phyloP scores from a whole-genome alignment of 2,329 filamentous ascomycete genomes.

The Neobulgaria alba region DNA sequence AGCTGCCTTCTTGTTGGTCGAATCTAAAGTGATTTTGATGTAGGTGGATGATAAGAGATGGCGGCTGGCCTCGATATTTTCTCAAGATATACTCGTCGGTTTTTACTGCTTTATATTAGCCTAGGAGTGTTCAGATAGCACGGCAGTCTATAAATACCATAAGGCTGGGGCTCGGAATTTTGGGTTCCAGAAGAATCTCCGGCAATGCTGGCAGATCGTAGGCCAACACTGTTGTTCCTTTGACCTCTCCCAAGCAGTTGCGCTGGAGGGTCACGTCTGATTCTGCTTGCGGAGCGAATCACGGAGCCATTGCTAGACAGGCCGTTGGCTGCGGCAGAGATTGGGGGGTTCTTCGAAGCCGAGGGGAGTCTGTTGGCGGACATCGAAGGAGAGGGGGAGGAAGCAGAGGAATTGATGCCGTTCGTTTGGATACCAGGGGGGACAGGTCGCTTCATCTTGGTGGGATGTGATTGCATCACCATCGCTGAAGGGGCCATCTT shows the following conservation, averaged over 20 bases:
- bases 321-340: constrained; percentile 38
- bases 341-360: constrained; percentile 42
- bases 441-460: constrained; percentile 60
- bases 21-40: constrained; percentile 83
- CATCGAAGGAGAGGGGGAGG: constrained; percentile 39
- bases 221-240: constrained; percentile 39
- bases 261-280: constrained; percentile 46
- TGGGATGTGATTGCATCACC: constrained; percentile 20
- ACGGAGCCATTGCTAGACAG: constrained; percentile 28
- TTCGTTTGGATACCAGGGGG: constrained; percentile 47
- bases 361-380: constrained; percentile 48
- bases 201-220: constrained; percentile 40
- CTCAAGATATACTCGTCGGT: constrained; percentile 71
- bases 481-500: constrained; percentile 26
- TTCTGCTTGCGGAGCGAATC: constrained; percentile 46
- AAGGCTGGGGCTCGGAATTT: constrained; percentile 40
- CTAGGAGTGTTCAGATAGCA: too few species aligned
- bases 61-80: constrained; percentile 63
- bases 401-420: constrained; percentile 39
- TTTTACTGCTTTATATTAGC: constrained; percentile 45
- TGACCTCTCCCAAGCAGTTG: constrained; percentile 39
- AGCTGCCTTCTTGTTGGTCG: constrained; percentile 88
- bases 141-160: constrained; percentile 37
- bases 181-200: constrained; percentile 34
- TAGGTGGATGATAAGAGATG: constrained; percentile 80